A percentile compares a stretch with the other conserved stretches of the same genome.
These are phyloP conservation scores for Phytopythium delawarense DNA, from an alignment of 352 stramenopile species.

Conservation along the genomic window DNA sequence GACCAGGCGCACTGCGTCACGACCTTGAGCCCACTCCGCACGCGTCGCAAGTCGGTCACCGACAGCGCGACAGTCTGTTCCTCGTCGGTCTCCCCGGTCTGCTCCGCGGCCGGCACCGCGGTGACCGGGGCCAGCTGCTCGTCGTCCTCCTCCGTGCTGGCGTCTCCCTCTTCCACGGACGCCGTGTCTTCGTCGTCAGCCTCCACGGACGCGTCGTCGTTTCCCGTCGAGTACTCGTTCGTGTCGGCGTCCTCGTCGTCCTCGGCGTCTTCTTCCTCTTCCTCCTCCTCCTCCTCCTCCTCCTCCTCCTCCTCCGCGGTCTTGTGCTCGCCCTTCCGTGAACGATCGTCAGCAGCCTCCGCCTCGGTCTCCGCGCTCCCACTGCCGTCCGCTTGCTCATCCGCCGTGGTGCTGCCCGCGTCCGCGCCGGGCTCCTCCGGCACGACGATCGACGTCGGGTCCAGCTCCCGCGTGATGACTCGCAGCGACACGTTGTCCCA, in stretches of 20 bases:
- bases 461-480: conserved; percentile 73
- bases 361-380: neutral
- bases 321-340: neutral
- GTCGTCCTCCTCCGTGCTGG: conserved; percentile 28
- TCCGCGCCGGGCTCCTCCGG: conserved; percentile 15
- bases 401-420: neutral
- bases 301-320: neutral
- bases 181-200: conserved; percentile 36
- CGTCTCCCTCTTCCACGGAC: conserved; percentile 27
- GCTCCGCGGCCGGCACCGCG: neutral
- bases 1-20: conserved; percentile 64
- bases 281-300: neutral
- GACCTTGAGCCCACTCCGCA: conserved; percentile 52
- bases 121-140: neutral
- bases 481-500: conserved; percentile 82
- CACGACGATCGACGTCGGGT: conserved; percentile 59
- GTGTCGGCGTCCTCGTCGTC: conserved; percentile 26
- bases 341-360: neutral
- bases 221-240: conserved; percentile 22
- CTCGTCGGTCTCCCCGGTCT: conserved; percentile 13
- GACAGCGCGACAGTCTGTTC: conserved; percentile 26
- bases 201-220: conserved; percentile 29
- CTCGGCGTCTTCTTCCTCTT: conserved; percentile 17
- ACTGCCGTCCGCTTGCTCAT: neutral
- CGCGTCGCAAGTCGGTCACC: conserved; percentile 43